Base-by-base conservation (phyloP, 805 yeast species). In the Ogataea degrootiae region DNA sequence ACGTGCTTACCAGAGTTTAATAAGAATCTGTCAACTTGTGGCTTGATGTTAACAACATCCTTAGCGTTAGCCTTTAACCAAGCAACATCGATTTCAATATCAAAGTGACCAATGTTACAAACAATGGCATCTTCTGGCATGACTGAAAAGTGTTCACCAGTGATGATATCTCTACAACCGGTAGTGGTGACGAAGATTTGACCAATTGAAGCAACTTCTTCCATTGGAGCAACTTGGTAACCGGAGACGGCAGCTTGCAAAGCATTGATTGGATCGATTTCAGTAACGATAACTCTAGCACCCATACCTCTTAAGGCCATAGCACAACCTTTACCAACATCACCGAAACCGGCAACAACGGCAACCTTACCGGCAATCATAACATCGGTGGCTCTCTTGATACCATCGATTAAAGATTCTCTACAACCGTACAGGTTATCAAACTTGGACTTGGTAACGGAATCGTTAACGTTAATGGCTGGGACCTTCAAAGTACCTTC, bases 111-210 rank as follows among this genome's bases (percentile, higher is more conserved):
- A 76, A 92, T 92, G 95, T 92, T 92, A 79, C 97, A 94, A 57
- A 92, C 99, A 72, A 92, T 94, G 64, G 99, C 98, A 71, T 92
- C 99, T 76, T 92, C 96, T 75, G 97, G 97, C 99, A 92, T 94
- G 63, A 73, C 75, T 62, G 76, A 76, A 73, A 92, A 92, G 79
- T 91, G 96, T 63, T 76, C 77, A 67, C 87, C 87, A 59, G 86
- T 85, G 78, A 92, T 90, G 72, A 92, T 92, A 74, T 92, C 99
- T 77, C 98, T 89, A 80, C 97, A 90, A 70, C 99, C 99, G 59
- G 99, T 92, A 73, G 99, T 94, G 72, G 99, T 92, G 69, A 92
- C 99, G 62, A 92, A 94, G 74, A 92, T 87, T 80, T 94, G 98
- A 73, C 98, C 98, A 58, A 82, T 72, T 49, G 85, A 72, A 57